Base-by-base conservation (phyloP, 768 basidiomycete species). In the Hemileccinum impolitum region DNA sequence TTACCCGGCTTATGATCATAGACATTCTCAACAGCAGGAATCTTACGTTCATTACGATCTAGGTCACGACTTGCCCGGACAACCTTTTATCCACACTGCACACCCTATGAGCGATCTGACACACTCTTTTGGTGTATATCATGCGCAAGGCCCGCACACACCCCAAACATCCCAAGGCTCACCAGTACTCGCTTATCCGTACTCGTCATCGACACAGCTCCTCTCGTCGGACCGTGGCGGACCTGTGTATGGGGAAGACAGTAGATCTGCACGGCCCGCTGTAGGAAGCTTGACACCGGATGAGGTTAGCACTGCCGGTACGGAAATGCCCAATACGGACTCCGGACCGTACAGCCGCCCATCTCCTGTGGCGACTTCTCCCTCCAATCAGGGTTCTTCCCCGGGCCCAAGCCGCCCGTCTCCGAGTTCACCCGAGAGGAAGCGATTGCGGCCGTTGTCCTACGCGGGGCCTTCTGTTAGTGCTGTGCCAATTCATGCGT, bases 351-450 rank as follows among this genome's bases (percentile, higher is more conserved):
- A 62, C 51, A 64, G 64, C 66, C 61, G 54, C 51, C 25, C 48
- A 15, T 25, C 47, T 21, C 46, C 54, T 56, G 59, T 68, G 48
- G 53, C 36, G 12, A 39, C 31, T 31, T 40, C 52, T 2, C 21
- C 37, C 15, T 19, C 55, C 45, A 52, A 38, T n/a, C 51, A 55
- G 34, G 32, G 10, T 19, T 35, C 42, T 18, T 13, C 19, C 25
- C 17, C 54, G 46, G 43, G 54, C 6, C 53, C 66, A 3, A 52
- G 48, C 39, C 51, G 39, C 31, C 43, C 23, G 7, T 17, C 25
- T 1, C 57, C 59, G 45, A 45, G 39, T 7, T 66, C 64, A 9
- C 61, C 63, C 38, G 53, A 53, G 13, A 55, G 47, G 19, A 64
- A 50, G 39, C 54, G 64, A 10, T 17, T 46, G 4, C 25, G 49